Base-by-base conservation (phyloP, 1,139 yeast genomes). In the Sugiyamaella castrensis region DNA sequence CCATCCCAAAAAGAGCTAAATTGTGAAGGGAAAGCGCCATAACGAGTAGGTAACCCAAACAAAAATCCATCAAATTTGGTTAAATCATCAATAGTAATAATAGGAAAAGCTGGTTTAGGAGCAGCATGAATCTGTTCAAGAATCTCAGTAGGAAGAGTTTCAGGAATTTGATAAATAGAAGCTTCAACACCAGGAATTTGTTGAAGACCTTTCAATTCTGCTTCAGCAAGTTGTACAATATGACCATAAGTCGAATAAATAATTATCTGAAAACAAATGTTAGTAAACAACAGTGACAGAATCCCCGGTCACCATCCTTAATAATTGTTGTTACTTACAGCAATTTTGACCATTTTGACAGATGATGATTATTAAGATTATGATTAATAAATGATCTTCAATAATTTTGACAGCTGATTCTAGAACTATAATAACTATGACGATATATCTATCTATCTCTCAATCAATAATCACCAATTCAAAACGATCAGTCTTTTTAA, bases 181-280 rank as follows among this genome's bases (percentile, higher is more conserved):
- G 81, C 84, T n/a, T 64, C 58, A 50, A 81, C 84, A 55, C 87
- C 87, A 26, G 84, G 82, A 32, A 71, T 66, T 47, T 74, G 78
- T 47, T 74, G 78, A 51, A 80, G 69, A 49, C 87, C 87, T 53
- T 70, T 71, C 64, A 77, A 73, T 57, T 77, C 76, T 43, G 79
- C 71, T 65, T 76, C 71, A 51, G 87, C 84, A 66, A 82, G 62
- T 37, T 67, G 63, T 51, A 73, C 71, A 53, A 81, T 68, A 64
- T 83, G 89, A 48, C 85, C 85, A 65, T 80, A 82, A 39, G 80
- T 71, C 40, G 87, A 80, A 68, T 81, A 82, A 59, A 76, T 71
- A 53, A 82, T 71, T 60, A 83, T 76, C 43, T 54, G 37, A 24
- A n/a, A 26, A 37, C 35, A 11, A 37, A 39, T 31, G 31, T 4